Percentiles rank a stretch among this genome's conserved stretches.
Evolutionary conservation across 2,329 filamentous ascomycete genomes (phyloP).

Genomic region (Atkinsonella texensis): DNA sequence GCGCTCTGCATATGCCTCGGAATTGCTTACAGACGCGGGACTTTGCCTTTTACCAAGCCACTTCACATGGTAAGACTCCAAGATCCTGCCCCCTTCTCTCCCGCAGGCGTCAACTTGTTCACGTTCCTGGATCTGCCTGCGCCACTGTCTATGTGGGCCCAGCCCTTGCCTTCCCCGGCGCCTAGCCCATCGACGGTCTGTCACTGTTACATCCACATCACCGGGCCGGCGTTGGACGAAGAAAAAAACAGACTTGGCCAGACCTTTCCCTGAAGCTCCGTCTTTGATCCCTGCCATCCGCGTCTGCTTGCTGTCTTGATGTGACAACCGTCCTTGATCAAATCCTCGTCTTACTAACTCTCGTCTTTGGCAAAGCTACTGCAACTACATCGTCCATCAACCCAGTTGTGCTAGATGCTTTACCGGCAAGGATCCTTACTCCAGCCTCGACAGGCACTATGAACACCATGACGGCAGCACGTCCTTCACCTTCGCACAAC

Average conservation of each 20-base stretch:
- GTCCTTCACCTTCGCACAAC: constrained; percentile 11
- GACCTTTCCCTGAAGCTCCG: neutral
- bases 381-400: constrained; percentile 5
- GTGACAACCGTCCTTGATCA: neutral
- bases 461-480: constrained; percentile 26
- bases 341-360: neutral
- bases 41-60: constrained; percentile 24
- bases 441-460: constrained; percentile 26
- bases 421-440: constrained; percentile 21
- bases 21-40: constrained; percentile 21
- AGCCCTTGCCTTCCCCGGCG: neutral
- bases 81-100: neutral
- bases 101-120: neutral
- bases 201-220: constrained; percentile 9
- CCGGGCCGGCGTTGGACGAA: constrained; percentile 6
- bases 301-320: neutral
- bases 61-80: constrained; percentile 3
- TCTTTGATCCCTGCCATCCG: neutral
- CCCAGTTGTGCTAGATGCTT: constrained; percentile 18
- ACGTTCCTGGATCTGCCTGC: neutral
- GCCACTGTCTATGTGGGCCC: neutral
- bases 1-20: constrained; percentile 15
- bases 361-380: neutral
- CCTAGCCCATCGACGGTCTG: neutral
- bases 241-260: neutral